Base-by-base conservation (phyloP, 192 early-diverging fungal species). In the Diversispora eburnea region DNA sequence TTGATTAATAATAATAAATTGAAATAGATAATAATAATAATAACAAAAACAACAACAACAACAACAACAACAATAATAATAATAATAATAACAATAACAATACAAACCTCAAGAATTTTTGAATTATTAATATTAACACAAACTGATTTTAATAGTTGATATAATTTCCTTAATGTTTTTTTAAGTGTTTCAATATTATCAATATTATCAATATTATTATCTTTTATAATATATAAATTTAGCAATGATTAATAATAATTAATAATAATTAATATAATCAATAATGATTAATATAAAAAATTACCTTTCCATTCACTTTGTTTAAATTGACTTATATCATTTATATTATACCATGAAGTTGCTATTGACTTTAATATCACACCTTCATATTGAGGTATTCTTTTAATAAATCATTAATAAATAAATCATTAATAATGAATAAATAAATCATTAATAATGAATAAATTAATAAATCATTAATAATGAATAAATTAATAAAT, bases 351-450 rank as follows among this genome's bases (percentile, higher is more conserved):
- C 58, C 57, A 72, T 43, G 70, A 72, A 12, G 58, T 62, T 33
- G 48, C 70, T 25, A 62, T 22, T 13, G 45, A 39, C 17, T 51
- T 72, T 42, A 72, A 25, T 25, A 72, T 72, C n/a, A 5, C 4
- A 15, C 58, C 70, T 45, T 62, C 58, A 39, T 72, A 61, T 41
- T 22, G 43, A 33, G 70, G 9, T n/a, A 72, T 72, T 22, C 70
- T 72, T 4, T 7, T 22, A 42, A 20, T 39, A 20, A 22, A 54
- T 33, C 25, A 33, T n/a, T n/a, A n/a, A n/a, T 69, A 55, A 12
- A 22, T 39, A 25, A 39, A n/a, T 51, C 1, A 17, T 22, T 54
- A 51, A 17, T 55, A 69, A 54, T 17, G 3, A 13, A 12, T 69
- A 55, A 12, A 22, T 39, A 25, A 39, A n/a, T 51, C 1, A 17